Conservation (phyloP, 371 early-diverging fungal genomes). For the Ordospora colligata region DNA sequence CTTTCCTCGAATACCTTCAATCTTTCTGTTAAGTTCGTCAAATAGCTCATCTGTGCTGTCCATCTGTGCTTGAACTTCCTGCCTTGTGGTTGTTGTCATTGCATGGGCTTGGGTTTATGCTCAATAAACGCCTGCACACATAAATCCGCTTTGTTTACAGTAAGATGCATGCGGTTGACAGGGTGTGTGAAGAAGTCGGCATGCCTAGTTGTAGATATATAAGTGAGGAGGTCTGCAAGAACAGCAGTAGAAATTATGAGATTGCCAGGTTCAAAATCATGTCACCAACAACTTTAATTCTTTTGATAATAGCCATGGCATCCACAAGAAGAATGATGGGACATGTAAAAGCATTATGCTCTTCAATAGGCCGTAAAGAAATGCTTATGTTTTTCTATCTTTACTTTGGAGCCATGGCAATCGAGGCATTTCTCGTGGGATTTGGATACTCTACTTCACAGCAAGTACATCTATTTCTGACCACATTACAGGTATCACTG, state of each 20-base stretch:
- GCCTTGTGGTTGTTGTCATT: background rate
- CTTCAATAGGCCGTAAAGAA: constrained; percentile 52
- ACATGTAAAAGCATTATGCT: constrained; percentile 36
- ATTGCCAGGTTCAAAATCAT: constrained; percentile 23
- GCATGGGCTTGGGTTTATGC: background rate
- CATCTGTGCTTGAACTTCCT: background rate
- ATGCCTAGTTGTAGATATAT: constrained; percentile 42
- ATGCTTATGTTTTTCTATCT: constrained; percentile 48
- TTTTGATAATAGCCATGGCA: constrained; percentile 26
- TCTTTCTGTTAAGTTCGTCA: background rate
- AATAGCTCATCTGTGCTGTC: background rate
- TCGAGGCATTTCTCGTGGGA: constrained; percentile 27
- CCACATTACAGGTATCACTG: constrained; percentile 26
- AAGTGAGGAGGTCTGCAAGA: constrained; percentile 3
- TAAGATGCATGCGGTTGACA: constrained; percentile 8
- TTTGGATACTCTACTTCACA: background rate
- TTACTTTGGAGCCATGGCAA: constrained; percentile 24
- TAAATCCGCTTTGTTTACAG: constrained; percentile 22
- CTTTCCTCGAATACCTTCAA: background rate
- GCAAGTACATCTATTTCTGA: background rate
- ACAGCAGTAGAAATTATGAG: constrained; percentile 6
- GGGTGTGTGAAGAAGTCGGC: constrained; percentile 43
- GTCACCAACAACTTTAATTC: constrained; percentile 34
- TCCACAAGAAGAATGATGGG: constrained; percentile 30
- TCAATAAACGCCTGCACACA: background rate